phyloP scores from a whole-genome alignment of 305 asterid genomes.

The Euphrasia arctica region DNA sequence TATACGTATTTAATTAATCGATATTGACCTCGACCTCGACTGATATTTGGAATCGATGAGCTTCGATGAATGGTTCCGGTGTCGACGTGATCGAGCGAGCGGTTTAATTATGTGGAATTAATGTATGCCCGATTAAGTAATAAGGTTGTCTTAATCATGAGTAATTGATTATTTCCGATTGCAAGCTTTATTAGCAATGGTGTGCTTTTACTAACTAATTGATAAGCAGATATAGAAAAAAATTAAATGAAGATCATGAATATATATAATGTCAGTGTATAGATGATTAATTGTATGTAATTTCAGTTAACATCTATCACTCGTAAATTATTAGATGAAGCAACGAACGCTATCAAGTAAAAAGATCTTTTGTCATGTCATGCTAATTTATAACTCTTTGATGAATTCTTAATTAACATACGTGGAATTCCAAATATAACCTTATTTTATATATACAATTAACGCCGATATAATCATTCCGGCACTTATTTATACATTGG shows the following conservation, averaged over 20 bases:
- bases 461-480: too few relatives aligned
- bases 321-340: slow-evolving; percentile 1
- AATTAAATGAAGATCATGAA: not conserved
- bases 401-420: not conserved
- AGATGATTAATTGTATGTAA: too few relatives aligned
- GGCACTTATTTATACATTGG: too few relatives aligned
- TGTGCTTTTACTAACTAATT: slow-evolving; percentile 22
- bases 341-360: slow-evolving; percentile 3
- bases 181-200: slow-evolving; percentile 11
- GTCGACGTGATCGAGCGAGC: too few relatives aligned
- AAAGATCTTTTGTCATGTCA: not conserved
- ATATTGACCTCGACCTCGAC: too few relatives aligned
- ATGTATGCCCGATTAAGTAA: not conserved
- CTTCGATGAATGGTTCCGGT: not conserved
- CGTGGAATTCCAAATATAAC: too few relatives aligned
- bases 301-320: not conserved
- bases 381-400: not conserved
- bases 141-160: slow-evolving; percentile 25
- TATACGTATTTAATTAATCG: too few relatives aligned
- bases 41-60: too few relatives aligned
- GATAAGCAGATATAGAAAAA: slow-evolving; percentile 3
- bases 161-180: slow-evolving; percentile 18
- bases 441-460: too few relatives aligned
- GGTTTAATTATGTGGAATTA: not conserved
- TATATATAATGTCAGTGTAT: too few relatives aligned